Evolutionary conservation across 768 basidiomycete genomes (phyloP).

Genomic region (Pleurotus djamor): DNA sequence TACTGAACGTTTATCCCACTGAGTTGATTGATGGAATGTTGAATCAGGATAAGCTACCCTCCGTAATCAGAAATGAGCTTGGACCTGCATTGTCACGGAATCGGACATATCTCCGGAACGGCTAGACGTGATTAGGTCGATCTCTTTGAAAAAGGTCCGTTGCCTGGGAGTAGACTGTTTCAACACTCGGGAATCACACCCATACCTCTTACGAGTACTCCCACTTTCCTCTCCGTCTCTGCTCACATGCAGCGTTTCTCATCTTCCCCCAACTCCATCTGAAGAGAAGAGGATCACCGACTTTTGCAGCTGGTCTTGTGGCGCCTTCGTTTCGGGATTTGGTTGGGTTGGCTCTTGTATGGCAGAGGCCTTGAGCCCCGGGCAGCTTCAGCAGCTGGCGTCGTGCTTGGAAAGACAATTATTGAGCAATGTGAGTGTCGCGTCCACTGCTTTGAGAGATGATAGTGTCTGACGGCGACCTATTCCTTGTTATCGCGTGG

Average conservation of each 20-base stretch:
- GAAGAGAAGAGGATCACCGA: background rate
- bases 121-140: background rate
- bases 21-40: no score
- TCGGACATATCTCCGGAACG: background rate
- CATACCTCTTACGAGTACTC: background rate
- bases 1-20: no score
- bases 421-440: slow-evolving; percentile 2
- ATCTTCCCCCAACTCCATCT: background rate
- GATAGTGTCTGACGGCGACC: no score
- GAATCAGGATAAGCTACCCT: no score
- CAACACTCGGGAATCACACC: background rate
- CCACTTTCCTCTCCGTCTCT: background rate
- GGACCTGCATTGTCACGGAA: background rate
- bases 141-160: background rate
- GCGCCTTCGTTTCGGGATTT: background rate
- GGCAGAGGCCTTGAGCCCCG: background rate
- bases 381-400: background rate
- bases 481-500: no score
- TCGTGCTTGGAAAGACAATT: background rate
- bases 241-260: background rate
- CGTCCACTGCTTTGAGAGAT: background rate
- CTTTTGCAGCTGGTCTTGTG: background rate
- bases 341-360: background rate
- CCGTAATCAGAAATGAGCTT: no score
- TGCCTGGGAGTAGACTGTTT: background rate